Evolutionary conservation across 129 eudicot species (phyloP).

Genomic region (Flaveria ramosissima): DNA sequence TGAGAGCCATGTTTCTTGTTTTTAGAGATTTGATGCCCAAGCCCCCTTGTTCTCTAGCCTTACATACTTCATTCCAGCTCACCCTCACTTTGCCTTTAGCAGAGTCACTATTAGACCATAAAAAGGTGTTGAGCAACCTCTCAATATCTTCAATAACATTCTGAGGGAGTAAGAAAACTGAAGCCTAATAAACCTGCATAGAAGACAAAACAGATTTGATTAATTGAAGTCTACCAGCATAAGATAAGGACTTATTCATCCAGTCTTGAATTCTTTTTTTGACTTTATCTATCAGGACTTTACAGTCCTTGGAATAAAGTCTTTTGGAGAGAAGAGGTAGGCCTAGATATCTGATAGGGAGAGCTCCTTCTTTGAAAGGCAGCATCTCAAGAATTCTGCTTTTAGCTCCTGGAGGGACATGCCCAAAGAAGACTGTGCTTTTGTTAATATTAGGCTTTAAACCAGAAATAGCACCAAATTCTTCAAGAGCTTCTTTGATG

Average conservation of each 20-base stretch:
- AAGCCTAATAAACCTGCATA: not conserved
- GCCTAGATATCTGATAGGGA: not conserved
- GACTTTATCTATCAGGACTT: not conserved
- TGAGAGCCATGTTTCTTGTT: not conserved
- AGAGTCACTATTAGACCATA: not conserved
- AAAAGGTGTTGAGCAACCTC: no score
- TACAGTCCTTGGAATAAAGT: not conserved
- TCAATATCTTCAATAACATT: not conserved
- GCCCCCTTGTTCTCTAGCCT: not conserved
- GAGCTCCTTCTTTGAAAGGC: not conserved
- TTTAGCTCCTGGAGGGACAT: not conserved
- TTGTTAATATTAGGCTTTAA: no score
- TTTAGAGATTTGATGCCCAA: not conserved
- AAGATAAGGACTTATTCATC: not conserved
- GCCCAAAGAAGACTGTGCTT: not conserved
- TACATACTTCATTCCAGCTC: not conserved
- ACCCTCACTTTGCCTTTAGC: not conserved
- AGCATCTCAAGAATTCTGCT: not conserved
- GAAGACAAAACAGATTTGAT: not conserved
- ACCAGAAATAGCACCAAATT: no score
- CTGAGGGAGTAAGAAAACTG: not conserved
- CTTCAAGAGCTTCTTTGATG: no score
- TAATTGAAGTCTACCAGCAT: not conserved
- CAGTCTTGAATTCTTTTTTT: not conserved
- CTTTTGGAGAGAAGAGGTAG: not conserved